Evolutionary conservation across 768 basidiomycete species (phyloP).

Genomic region (Tylopilus sp.): DNA sequence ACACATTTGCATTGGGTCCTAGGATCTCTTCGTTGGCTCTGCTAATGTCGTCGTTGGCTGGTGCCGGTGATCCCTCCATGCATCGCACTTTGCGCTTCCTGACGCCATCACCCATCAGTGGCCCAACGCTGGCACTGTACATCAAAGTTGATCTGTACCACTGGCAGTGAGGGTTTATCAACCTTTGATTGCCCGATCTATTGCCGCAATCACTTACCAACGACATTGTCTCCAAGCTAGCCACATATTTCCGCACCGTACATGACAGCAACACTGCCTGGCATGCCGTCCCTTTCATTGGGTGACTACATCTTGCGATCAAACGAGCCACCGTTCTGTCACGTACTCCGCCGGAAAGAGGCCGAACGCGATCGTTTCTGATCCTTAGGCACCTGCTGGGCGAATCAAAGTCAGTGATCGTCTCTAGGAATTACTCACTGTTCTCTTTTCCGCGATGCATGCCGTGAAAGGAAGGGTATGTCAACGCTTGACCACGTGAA

Average conservation of each 20-base stretch:
- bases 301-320: background rate
- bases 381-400: conserved; percentile 7
- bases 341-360: background rate
- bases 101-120: background rate
- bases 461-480: conserved; percentile 9
- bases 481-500: conserved; percentile 15
- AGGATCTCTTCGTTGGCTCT: background rate
- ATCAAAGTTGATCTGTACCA: background rate
- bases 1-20: background rate
- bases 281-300: background rate
- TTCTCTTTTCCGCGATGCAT: background rate
- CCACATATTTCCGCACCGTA: background rate
- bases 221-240: background rate
- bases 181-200: background rate
- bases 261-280: background rate
- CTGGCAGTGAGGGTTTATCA: background rate
- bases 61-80: background rate
- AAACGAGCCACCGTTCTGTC: background rate
- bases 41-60: conserved; percentile 4
- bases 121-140: background rate
- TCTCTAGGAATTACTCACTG: background rate
- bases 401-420: conserved; percentile 14
- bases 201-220: background rate
- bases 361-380: background rate
- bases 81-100: background rate